Evolutionary conservation across 129 eudicot genomes (phyloP).

Genomic region (Lactuca saligna): DNA sequence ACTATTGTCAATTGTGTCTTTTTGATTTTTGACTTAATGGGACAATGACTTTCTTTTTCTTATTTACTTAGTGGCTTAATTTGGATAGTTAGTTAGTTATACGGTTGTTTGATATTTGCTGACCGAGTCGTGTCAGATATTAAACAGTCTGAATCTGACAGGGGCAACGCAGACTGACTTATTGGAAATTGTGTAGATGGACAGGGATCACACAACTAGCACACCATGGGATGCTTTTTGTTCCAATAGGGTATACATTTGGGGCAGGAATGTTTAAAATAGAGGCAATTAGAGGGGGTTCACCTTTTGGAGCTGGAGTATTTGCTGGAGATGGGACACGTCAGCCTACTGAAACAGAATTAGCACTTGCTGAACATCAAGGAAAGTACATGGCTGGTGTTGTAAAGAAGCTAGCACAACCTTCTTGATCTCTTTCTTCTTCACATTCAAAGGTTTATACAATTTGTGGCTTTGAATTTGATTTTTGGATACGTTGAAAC

Average conservation of each 20-base stretch:
- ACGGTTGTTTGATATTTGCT: too few species aligned
- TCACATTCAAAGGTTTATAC: neutral
- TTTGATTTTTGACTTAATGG: too few species aligned
- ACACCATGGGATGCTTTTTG: constrained; percentile 95
- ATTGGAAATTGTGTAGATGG: constrained; percentile 56
- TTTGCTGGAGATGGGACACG: constrained; percentile 95
- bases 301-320: constrained; percentile 91
- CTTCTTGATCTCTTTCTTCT: constrained; percentile 35
- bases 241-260: constrained; percentile 87
- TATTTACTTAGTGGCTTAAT: too few species aligned
- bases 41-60: too few species aligned
- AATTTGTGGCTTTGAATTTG: constrained; percentile 16
- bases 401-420: constrained; percentile 55
- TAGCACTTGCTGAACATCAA: constrained; percentile 93
- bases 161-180: too few species aligned
- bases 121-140: too few species aligned
- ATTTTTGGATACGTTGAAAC: constrained; percentile 9
- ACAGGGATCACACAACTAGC: constrained; percentile 86
- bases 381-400: constrained; percentile 94
- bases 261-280: constrained; percentile 94
- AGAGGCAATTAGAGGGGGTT: constrained; percentile 77
- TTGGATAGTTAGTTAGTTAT: too few species aligned
- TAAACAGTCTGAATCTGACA: too few species aligned
- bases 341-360: constrained; percentile 69
- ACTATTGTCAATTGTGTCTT: neutral